Percentiles rank a stretch among this genome's conserved stretches.
Evolutionary conservation across 371 early-diverging fungal genomes (phyloP).

Genomic region (Mucor circinelloides): DNA sequence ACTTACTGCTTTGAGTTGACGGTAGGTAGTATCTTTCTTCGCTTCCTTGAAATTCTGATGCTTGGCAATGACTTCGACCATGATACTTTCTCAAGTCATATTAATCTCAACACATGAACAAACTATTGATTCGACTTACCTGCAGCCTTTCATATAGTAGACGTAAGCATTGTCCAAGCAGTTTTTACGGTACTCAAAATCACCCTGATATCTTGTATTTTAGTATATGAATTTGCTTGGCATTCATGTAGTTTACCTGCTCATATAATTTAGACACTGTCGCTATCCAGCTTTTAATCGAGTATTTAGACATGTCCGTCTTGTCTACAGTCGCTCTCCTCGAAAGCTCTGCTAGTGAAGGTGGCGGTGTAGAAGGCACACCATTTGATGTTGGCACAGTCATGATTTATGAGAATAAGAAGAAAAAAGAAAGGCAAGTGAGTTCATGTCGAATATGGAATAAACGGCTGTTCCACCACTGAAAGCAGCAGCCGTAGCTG

Average conservation of each 20-base stretch:
- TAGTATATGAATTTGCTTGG: background rate
- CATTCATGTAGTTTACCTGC: conserved; percentile 10
- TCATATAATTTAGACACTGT: conserved; percentile 23
- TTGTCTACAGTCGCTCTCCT: conserved; percentile 24
- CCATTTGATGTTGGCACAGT: background rate
- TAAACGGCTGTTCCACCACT: background rate
- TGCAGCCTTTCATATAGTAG: conserved; percentile 30
- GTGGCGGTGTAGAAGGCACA: background rate
- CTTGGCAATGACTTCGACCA: conserved; percentile 54
- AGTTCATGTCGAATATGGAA: background rate
- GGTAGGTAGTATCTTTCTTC: conserved; percentile 43
- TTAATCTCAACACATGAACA: background rate
- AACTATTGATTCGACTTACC: conserved; percentile 2
- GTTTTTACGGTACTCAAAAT: conserved; percentile 7
- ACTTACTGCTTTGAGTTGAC: conserved; percentile 47
- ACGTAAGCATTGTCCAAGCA: conserved; percentile 19
- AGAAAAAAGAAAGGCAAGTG: background rate
- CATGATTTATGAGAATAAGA: background rate
- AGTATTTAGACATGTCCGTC: conserved; percentile 16
- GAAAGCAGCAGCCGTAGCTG: background rate
- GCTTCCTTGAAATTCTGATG: conserved; percentile 45
- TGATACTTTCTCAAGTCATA: conserved; percentile 45
- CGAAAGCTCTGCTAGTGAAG: conserved; percentile 9
- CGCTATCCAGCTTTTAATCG: conserved; percentile 12
- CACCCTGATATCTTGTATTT: conserved; percentile 12